Base-by-base conservation (phyloP, 768 basidiomycete species). In the Amylocystis lapponica region DNA sequence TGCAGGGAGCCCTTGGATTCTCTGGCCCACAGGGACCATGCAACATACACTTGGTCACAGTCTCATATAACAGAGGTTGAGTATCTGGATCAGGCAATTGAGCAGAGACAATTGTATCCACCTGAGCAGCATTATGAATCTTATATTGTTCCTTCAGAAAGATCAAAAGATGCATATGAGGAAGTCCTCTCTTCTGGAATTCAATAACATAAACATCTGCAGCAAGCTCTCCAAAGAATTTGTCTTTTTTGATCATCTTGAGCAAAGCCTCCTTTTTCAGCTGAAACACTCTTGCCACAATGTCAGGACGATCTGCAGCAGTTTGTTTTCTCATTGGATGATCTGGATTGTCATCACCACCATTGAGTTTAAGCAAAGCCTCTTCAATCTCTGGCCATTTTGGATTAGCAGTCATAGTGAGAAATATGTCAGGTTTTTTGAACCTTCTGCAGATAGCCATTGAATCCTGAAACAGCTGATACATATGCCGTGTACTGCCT, bases 121-220 rank as follows among this genome's bases (percentile, higher is more conserved):
- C 55, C 16, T 65, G 59, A 6, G 54, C 58, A 4, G 69, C 56
- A 11, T 57, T 62, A 0, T 19, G 22, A 2, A 76, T 54, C 43
- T 70, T 71, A 43, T 56, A 27, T 0, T 38, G 39, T 0, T 61
- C 34, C 0, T 60, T 26, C 1, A 79, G 53, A 45, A 72, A 70
- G 33, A 80, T 56, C 1, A 79, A 50, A 9, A 71, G 48, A 52
- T 81, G 79, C 50, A 71, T 68, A 48, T 79, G 76, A 20, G 76
- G 76, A 0, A 81, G 66, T 0, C 75, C 73, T 0, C 70, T 54
- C 46, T 79, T 80, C 52, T 80, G 78, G 50, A 78, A 80, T 47
- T 82, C 74, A 39, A 78, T 76, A 9, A 67, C 69, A 43, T 75
- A 74, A 0, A 79, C 68, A 43, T 65, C 57, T 4, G 70, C 77